A percentile compares a stretch with the other conserved stretches of the same genome.
Evolutionary conservation across 768 basidiomycete genomes (phyloP).

Genomic region (Agaricus blazei): DNA sequence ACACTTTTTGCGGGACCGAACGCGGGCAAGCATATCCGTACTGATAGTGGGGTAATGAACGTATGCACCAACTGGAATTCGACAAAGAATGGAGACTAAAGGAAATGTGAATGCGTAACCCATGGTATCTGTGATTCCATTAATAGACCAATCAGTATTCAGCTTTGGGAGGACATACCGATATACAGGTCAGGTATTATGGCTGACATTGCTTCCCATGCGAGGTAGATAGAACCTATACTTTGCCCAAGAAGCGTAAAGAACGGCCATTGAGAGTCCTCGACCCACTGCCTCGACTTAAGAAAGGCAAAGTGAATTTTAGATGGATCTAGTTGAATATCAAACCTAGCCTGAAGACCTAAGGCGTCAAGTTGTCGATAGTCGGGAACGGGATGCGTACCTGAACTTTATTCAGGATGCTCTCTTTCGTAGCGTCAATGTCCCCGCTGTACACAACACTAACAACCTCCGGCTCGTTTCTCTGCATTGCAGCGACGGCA

Average conservation of each 20-base stretch:
- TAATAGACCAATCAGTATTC: not conserved
- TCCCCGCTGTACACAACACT: slow-evolving; percentile 91
- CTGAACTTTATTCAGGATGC: slow-evolving; percentile 79
- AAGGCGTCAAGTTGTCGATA: not conserved
- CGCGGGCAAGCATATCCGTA: slow-evolving; percentile 86
- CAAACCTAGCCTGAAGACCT: slow-evolving; percentile 65
- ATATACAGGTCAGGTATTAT: slow-evolving; percentile 90
- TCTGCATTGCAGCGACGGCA: slow-evolving; percentile 74
- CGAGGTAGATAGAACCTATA: slow-evolving; percentile 79
- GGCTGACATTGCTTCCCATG: slow-evolving; percentile 72
- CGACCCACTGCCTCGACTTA: slow-evolving; percentile 60
- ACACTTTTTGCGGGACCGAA: slow-evolving; percentile 49
- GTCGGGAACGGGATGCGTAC: slow-evolving; percentile 32
- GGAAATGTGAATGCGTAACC: slow-evolving; percentile 95
- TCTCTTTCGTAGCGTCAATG: slow-evolving; percentile 67
- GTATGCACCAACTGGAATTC: slow-evolving; percentile 81
- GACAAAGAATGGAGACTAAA: slow-evolving; percentile 56
- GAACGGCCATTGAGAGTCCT: slow-evolving; percentile 79
- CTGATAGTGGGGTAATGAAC: slow-evolving; percentile 97
- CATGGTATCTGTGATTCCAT: slow-evolving; percentile 74
- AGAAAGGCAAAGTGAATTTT: slow-evolving; percentile 83
- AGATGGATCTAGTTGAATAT: slow-evolving; percentile 61
- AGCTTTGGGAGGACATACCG: slow-evolving; percentile 40
- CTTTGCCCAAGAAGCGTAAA: slow-evolving; percentile 94
- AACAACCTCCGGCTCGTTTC: slow-evolving; percentile 56